Evolutionary conservation across 1,284 basidiomycete genomes (phyloP), one percentile per base, ranked within the genome.

Genomic region (Calocybe gambosa): DNA sequence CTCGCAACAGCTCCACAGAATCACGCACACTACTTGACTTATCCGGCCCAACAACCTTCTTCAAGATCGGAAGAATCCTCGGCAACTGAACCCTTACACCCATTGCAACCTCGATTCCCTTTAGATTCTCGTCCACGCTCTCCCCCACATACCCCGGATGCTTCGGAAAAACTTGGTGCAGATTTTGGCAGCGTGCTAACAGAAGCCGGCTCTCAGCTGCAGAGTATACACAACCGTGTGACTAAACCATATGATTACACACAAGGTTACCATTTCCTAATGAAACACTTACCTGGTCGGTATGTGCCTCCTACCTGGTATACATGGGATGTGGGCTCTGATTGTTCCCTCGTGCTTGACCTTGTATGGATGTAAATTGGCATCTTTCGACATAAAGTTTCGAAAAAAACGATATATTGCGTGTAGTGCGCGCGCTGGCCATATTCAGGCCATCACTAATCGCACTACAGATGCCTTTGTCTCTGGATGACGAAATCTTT

Each of bases 381-480:
- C 39, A 42, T 43, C 51, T 46, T 29, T 43, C 38, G 29, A 52
- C 46, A 26, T 54, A 59, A 67, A 93, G 90, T 54, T 98, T 96
- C 66, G 92, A 95, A 60, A 96, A 97, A 71, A 88, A 89, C 60
- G 93, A 97, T 58, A 93, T 95, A 47, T 67, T 99, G 37, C 89
- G 93, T 45, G 88, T 99, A 55, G 93, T 98, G 19, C 85, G 93
- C 36, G 91, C 93, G 13, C 74, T 99, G 43, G 93, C 95, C 29
- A 92, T 96, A 40, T 95, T 94, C 63, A 80, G 95, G 42, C 95
- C 95, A 7, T 93, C 89, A 46, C 77, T 98, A 49, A 98, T 99
- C 59, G 94, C 95, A 5, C 70, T 98, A 43, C 94, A 98, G 76
- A 93, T 94, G 89, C 89, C 91, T 20, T 73, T 95, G 64, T 88